These are phyloP conservation scores for Penicillium flavigenum DNA, from an alignment of 495 filamentous ascomycete species.

Conservation along the genomic window DNA sequence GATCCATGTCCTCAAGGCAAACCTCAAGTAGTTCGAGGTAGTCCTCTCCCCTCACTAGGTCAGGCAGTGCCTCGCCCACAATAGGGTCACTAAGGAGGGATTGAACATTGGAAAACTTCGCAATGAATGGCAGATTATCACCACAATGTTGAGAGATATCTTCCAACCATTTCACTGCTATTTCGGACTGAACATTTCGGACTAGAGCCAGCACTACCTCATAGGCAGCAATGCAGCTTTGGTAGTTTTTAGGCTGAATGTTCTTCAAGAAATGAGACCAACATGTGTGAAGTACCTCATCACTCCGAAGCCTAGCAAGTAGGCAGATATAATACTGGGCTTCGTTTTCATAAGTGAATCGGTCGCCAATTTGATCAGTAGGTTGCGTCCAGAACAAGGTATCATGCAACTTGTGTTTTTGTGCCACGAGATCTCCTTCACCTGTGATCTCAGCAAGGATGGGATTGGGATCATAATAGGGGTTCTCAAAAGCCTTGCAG, in stretches of 20 bases:
- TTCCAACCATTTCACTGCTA: slow-evolving; percentile 26
- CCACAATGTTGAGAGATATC: slow-evolving; percentile 27
- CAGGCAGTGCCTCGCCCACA: slow-evolving; percentile 20
- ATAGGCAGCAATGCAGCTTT: slow-evolving; percentile 25
- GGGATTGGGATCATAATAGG: slow-evolving; percentile 21
- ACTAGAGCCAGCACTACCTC: slow-evolving; percentile 24
- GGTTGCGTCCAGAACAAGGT: slow-evolving; percentile 21
- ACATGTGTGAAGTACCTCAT: slow-evolving; percentile 10
- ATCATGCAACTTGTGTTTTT: slow-evolving; percentile 22
- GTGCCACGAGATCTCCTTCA: slow-evolving; percentile 12
- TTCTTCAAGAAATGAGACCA: slow-evolving; percentile 26
- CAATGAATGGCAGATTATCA: slow-evolving; percentile 29
- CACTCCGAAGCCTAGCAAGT: slow-evolving; percentile 25
- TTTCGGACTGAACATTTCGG: slow-evolving; percentile 16
- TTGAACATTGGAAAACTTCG: slow-evolving; percentile 17
- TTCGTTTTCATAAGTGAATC: neutral
- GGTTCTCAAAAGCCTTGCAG: slow-evolving; percentile 24
- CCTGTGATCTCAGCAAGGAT: slow-evolving; percentile 33
- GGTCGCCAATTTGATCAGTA: neutral
- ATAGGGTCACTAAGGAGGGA: slow-evolving; percentile 21
- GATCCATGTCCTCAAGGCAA: slow-evolving; percentile 29
- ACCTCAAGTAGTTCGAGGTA: slow-evolving; percentile 28
- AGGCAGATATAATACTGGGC: slow-evolving; percentile 22
- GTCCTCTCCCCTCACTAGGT: slow-evolving; percentile 25
- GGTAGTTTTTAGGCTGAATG: slow-evolving; percentile 1